These are phyloP conservation scores for Platanthera guangdongensis DNA, from an alignment of 106 monocot genomes.

Conservation along the genomic window DNA sequence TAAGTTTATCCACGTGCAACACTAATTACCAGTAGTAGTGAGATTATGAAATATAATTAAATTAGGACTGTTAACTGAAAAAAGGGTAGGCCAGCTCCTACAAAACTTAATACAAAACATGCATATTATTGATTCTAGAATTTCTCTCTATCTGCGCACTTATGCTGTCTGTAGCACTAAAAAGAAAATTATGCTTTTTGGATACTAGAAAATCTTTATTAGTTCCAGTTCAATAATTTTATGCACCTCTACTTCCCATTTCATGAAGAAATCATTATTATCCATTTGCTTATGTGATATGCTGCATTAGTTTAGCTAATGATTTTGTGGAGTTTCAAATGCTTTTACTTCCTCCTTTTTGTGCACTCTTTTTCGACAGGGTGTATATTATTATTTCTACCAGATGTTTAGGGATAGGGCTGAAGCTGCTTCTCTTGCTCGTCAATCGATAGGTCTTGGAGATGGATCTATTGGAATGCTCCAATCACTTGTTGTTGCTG, in stretches of 20 bases:
- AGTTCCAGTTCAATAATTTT: neutral
- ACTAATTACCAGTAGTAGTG: no score
- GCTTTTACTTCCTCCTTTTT: neutral
- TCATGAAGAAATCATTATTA: neutral
- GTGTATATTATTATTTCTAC: constrained; percentile 97
- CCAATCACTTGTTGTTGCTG: constrained; percentile 76
- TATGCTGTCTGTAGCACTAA: neutral
- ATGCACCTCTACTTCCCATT: neutral
- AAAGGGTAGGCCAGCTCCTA: no score
- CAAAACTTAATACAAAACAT: no score
- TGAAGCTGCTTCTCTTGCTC: constrained; percentile 54
- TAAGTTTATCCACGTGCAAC: no score
- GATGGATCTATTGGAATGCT: constrained; percentile 97
- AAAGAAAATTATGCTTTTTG: neutral
- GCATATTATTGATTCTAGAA: no score
- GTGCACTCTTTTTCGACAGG: constrained; percentile 37
- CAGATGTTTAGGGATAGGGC: constrained; percentile 89
- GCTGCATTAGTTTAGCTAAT: neutral
- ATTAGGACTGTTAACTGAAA: no score
- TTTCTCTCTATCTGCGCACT: neutral
- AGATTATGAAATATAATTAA: no score
- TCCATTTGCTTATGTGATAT: neutral
- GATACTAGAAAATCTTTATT: neutral
- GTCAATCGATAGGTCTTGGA: constrained; percentile 59
- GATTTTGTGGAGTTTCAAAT: neutral